Base-by-base conservation (phyloP, 1,284 basidiomycete genomes). In the Cutaneotrichosporon mucoides region DNA sequence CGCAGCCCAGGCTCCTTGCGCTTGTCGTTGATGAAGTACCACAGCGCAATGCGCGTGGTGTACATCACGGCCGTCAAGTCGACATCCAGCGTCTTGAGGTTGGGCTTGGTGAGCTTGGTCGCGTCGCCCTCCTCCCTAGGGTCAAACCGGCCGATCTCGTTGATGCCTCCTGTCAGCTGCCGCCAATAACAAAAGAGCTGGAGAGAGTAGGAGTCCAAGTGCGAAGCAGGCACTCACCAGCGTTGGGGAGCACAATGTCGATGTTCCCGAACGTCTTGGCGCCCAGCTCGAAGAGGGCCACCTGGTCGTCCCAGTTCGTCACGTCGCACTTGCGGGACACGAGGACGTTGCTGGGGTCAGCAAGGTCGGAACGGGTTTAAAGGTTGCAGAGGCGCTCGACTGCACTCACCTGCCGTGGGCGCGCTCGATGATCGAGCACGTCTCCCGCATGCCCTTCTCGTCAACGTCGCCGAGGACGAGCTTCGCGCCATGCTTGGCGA, bases 271-370 rank as follows among this genome's bases (percentile, higher is more conserved):
- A 64, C 38, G 56, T 37, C 53, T 54, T 41, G 6, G 48, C 36
- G 6, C 56, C 62, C 0, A 55, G 34, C 35, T 47, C 59, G 47
- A 64, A 64, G 13, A 64, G 62, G 5, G 59, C 59, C 12, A 61
- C 53, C 59, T 64, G 62, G 50, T 64, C 59, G 9, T 64, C 62
- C 62, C 62, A 64, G 4, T 12, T 46, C 5, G 62, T 64, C 15
- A 64, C 62, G 51, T 64, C 62, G 59, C 62, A 64, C 12, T 73
- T 80, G 3, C 10, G 13, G 6, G 53, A 46, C 1, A 59, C 47
- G 34, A 45, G 49, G 5, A 24, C 49, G 16, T 40, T 33, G 37
- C 49, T 41, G 44, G 4, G 5, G 15, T 45, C 15, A 45, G 44
- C 44, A 12, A 45, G n/a, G n/a, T n/a, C n/a, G n/a, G n/a, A n/a